Evolutionary conservation across 495 filamentous ascomycete genomes (phyloP).

Genomic region (Cetradonia linearis): DNA sequence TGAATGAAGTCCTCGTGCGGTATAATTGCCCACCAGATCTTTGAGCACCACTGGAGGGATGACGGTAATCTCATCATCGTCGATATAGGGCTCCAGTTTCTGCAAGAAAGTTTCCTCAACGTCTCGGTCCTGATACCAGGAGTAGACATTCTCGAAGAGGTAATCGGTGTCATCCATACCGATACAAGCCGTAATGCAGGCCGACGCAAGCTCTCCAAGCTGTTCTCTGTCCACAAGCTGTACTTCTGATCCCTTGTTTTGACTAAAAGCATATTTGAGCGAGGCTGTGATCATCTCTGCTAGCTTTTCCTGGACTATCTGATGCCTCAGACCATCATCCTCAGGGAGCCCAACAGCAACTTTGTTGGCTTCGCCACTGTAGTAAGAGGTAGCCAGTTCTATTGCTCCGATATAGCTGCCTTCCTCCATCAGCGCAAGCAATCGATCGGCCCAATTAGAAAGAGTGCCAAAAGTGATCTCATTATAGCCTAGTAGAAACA

Average conservation of each 20-base stretch:
- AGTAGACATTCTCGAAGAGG: conserved; percentile 83
- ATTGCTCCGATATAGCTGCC: conserved; percentile 91
- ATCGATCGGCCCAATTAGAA: conserved; percentile 96
- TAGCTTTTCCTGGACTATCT: conserved; percentile 76
- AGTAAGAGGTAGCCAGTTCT: conserved; percentile 79
- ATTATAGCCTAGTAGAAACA: conserved; percentile 84
- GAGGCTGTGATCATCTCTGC: conserved; percentile 93
- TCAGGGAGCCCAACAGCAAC: conserved; percentile 89
- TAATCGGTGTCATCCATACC: conserved; percentile 67
- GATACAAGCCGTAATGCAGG: conserved; percentile 73
- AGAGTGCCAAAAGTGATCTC: conserved; percentile 80
- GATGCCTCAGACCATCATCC: conserved; percentile 62
- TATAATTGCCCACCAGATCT: conserved; percentile 69
- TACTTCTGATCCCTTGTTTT: conserved; percentile 40
- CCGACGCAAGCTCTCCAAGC: conserved; percentile 67
- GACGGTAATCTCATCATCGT: conserved; percentile 61
- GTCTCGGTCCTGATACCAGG: conserved; percentile 71
- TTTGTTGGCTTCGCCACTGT: conserved; percentile 78
- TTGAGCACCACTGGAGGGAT: conserved; percentile 81
- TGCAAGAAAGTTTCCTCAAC: conserved; percentile 71
- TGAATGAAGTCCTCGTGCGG: conserved; percentile 55
- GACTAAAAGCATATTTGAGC: conserved; percentile 75
- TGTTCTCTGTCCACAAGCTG: conserved; percentile 45
- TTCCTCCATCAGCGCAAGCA: conserved; percentile 92
- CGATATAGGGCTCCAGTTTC: conserved; percentile 72